A percentile compares a stretch with the other conserved stretches of the same genome.
Conservation (phyloP, 345 rosid species). For the Syzygium jambos region DNA sequence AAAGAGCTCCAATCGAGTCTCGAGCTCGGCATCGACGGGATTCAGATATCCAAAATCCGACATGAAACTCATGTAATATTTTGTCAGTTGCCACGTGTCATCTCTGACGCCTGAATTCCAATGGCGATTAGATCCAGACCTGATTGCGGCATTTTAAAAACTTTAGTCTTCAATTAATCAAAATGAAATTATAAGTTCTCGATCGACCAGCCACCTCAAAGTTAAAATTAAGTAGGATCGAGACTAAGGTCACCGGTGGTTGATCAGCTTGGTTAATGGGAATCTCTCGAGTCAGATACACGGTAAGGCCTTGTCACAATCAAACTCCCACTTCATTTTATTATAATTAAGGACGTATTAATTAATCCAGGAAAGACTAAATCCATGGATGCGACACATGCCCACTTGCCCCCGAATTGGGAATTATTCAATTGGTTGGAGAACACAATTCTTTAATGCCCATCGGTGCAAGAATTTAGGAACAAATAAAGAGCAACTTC, state of each 20-base stretch:
- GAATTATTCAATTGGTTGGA: not conserved
- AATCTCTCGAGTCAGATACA: not conserved
- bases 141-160: not conserved
- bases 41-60: not conserved
- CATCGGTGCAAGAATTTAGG: not conserved
- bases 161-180: not conserved
- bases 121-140: fast-evolving
- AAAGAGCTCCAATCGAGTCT: not conserved
- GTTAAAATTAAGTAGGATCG: not conserved
- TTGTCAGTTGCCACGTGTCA: not conserved
- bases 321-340: not conserved
- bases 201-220: not conserved
- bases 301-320: not conserved
- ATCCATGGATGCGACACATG: not conserved
- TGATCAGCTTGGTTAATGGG: not conserved
- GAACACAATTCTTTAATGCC: not conserved
- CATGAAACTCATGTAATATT: not conserved
- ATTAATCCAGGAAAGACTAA: not conserved
- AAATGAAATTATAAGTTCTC: not conserved
- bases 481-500: not conserved
- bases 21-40: fast-evolving
- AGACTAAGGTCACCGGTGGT: not conserved
- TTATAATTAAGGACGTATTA: not conserved
- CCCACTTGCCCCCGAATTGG: not conserved
- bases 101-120: not conserved